phyloP scores from a whole-genome alignment of 495 filamentous ascomycete genomes.

The Aspergillus cristatus region DNA sequence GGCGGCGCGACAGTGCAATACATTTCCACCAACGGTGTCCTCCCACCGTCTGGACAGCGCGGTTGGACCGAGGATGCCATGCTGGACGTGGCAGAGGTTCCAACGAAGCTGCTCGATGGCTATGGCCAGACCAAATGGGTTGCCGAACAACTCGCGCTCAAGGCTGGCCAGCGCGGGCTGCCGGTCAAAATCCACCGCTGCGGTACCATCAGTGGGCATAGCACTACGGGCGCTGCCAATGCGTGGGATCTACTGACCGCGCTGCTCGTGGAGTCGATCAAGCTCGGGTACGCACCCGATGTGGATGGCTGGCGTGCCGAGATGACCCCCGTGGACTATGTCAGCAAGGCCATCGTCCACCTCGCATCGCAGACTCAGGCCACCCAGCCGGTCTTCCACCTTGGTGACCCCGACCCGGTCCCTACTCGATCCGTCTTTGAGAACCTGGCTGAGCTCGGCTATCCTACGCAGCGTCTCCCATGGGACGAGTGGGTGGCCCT shows the following conservation, averaged over 20 bases:
- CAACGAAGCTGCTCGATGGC: slow-evolving; percentile 49
- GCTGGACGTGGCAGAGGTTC: slow-evolving; percentile 49
- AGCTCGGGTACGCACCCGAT: slow-evolving; percentile 50
- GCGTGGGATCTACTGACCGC: slow-evolving; percentile 59
- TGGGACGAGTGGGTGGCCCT: slow-evolving; percentile 58
- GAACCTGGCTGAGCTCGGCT: slow-evolving; percentile 49
- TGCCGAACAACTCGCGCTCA: slow-evolving; percentile 55
- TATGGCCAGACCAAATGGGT: slow-evolving; percentile 63
- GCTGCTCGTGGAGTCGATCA: slow-evolving; percentile 56
- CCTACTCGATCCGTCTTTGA: slow-evolving; percentile 47
- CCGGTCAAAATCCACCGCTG: slow-evolving; percentile 53
- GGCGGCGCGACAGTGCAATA: slow-evolving; percentile 58
- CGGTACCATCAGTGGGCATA: slow-evolving; percentile 59
- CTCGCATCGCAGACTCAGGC: slow-evolving; percentile 44
- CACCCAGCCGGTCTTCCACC: slow-evolving; percentile 50
- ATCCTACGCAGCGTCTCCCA: slow-evolving; percentile 44
- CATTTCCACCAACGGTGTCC: slow-evolving; percentile 59
- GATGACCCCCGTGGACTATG: slow-evolving; percentile 65
- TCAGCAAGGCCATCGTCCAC: slow-evolving; percentile 54
- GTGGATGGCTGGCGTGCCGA: slow-evolving; percentile 60
- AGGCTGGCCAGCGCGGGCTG: slow-evolving; percentile 49
- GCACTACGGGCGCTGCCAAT: slow-evolving; percentile 53
- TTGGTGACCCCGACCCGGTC: slow-evolving; percentile 57
- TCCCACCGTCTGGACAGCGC: slow-evolving; percentile 44
- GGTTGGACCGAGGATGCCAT: slow-evolving; percentile 54